Evolutionary conservation across 495 filamentous ascomycete species (phyloP), one percentile per base, ranked within the genome.

Genomic region (Rhypophila decipiens): DNA sequence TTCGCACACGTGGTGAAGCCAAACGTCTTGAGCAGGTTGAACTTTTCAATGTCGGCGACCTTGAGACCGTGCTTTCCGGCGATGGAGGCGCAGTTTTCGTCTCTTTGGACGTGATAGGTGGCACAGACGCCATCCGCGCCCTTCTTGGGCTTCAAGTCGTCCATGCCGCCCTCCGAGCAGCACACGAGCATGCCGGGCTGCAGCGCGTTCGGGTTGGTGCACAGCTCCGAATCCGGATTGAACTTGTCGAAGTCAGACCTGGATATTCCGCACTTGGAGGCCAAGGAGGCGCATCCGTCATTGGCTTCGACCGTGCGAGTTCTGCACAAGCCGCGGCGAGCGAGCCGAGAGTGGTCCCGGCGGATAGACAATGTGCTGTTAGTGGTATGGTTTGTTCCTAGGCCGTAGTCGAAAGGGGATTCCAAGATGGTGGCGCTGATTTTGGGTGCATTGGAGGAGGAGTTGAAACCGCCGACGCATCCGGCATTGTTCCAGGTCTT

Each of bases 61-160:
- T 65, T 65, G 4, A 78, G 15, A 15, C 54, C 46, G 51, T 63
- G 37, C 3, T 46, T 44, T 1, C 53, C 58, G 7, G 49, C 66
- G 1, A 72, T 48, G n/a, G 13, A 23, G 9, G 10, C 3, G 54
- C 69, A 72, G 15, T 35, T 51, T 31, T 78, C 75, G 2, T 53
- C 56, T 0, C 41, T 7, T 17, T 54, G 10, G 15, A 69, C 64
- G 1, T 24, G 38, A 56, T 78, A 69, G 0, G 51, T 41, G 10
- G 49, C 46, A 44, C 75, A 80, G 1, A 53, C 51, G 9, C 73
- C 74, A 43, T 78, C 61, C 1, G 60, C n/a, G 24, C 71, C 56
- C 0, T 66, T 68, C 42, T 61, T 56, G 1, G 74, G 75, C 4
- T 38, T 50, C 15, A 53, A 49, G 50, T 76, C 61, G 0, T 66